phyloP scores from a whole-genome alignment of 306 rosid species.

The Prunus dulcis region DNA sequence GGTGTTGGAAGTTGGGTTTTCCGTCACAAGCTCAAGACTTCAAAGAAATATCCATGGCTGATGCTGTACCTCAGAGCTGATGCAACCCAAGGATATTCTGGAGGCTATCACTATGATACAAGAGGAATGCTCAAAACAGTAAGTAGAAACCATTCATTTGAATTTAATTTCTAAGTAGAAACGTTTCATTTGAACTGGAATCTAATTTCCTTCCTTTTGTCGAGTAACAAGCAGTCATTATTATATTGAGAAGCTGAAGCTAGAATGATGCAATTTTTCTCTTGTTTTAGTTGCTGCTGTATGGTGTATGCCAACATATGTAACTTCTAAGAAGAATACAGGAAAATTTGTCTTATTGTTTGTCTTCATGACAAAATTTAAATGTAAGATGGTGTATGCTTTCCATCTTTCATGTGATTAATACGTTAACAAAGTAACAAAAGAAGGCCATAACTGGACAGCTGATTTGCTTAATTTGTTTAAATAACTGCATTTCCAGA shows the following conservation, averaged over 20 bases:
- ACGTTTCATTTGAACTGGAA: not conserved
- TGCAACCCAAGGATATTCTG: constrained; percentile 76
- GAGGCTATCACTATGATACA: constrained; percentile 85
- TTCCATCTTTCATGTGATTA: not conserved
- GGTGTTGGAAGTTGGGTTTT: constrained; percentile 72
- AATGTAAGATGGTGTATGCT: not conserved
- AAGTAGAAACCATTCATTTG: constrained; percentile 20
- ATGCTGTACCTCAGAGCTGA: constrained; percentile 88
- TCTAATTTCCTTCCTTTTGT: not conserved
- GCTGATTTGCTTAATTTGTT: not conserved
- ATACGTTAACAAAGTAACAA: not conserved
- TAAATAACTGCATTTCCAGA: not conserved
- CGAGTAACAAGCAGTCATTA: too few species aligned
- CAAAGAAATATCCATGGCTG: constrained; percentile 78
- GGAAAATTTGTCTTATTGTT: not conserved
- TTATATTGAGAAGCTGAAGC: too few species aligned
- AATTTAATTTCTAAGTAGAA: constrained; percentile 20
- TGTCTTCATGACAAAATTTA: not conserved
- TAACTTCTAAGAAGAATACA: not conserved
- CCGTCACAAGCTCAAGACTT: constrained; percentile 63
- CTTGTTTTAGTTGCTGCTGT: too few species aligned
- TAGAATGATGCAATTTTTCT: too few species aligned
- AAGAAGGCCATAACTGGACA: not conserved
- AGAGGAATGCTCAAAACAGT: constrained; percentile 79
- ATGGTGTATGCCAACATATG: too few species aligned